Evolutionary conservation across 345 rosid species (phyloP), one percentile per base, ranked within the genome.

Genomic region (Lumnitzera racemosa): DNA sequence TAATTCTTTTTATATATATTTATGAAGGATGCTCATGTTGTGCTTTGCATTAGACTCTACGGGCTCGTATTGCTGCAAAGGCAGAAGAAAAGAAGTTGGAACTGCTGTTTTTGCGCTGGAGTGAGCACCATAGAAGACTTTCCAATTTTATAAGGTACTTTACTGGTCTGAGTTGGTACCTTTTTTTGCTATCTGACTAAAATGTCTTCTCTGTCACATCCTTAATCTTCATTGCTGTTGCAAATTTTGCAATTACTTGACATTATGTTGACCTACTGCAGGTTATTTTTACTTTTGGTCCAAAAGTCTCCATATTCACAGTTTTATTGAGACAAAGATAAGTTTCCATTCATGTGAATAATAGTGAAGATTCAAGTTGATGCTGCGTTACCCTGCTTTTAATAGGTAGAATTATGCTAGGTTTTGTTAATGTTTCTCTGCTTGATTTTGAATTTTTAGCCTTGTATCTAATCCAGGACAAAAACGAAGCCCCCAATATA

Each of bases 261-360:
- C 31, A 54, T 72, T 49, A 53, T 25, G 9, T 52, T 31, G 27
- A 51, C 46, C n/a, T 47, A 53, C 53, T 76, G 96, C 99, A 94
- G 97, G 95, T 94, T 94, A 86, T 74, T 84, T 90, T 90, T 86
- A 81, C 78, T 81, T 92, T 84, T 83, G 91, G 99, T 94, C 96
- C 85, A 80, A 81, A 84, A 86, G 97, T 90, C 81, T 94, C 87
- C 91, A 86, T 88, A 88, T 88, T 88, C 90, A 86, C 91, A 89
- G 80, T 90, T 88, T 87, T 88, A 77, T 85, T 83, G 83, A 80
- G 80, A 77, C 86, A 87, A 20, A 20, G 92, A 90, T 92, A 90
- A 94, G 99, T 94, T 87, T 90, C 87, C 64, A 58, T 85, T 82
- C 86, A 81, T 67, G 87, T 83, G 80, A 73, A 83, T 74, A 74